A percentile compares a stretch with the other conserved stretches of the same genome.
phyloP scores from a whole-genome alignment of 306 rosid genomes.

The Corylus heterophylla region DNA sequence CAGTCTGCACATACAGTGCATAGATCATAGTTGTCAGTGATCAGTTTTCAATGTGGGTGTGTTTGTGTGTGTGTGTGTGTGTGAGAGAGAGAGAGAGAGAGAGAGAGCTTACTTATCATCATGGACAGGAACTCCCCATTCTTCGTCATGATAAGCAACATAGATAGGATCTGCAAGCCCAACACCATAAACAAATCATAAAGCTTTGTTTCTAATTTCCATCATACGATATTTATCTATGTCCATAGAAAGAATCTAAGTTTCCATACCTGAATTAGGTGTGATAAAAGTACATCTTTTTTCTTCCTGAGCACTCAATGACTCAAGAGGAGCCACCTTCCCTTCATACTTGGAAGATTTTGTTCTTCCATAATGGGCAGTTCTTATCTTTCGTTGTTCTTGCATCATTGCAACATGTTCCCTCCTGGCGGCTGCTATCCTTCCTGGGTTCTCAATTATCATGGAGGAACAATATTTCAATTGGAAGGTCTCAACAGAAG shows the following conservation, averaged over 20 bases:
- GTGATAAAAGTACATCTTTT: conserved; percentile 94
- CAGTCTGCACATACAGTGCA: conserved; percentile 48
- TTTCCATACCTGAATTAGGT: conserved; percentile 66
- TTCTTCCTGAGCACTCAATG: conserved; percentile 49
- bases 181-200: neutral
- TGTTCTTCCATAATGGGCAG: conserved; percentile 96
- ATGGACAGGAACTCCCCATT: conserved; percentile 98
- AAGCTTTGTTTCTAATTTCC: neutral
- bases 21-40: neutral
- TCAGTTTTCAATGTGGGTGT: neutral
- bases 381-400: conserved; percentile 83
- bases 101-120: conserved; percentile 81
- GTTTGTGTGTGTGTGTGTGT: neutral
- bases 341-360: conserved; percentile 77
- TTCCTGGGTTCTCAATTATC: conserved; percentile 86
- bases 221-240: neutral
- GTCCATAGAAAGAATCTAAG: neutral
- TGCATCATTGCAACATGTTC: conserved; percentile 89
- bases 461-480: conserved; percentile 71
- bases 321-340: conserved; percentile 52
- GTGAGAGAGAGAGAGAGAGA: conserved; percentile 11
- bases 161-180: conserved; percentile 69
- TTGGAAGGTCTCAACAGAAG: conserved; percentile 46
- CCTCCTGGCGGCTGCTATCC: conserved; percentile 92
- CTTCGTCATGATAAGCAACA: conserved; percentile 97